Evolutionary conservation across 352 stramenopile genomes (phyloP), one percentile per base, ranked within the genome.

Genomic region (Chrysophaeum taylorii): DNA sequence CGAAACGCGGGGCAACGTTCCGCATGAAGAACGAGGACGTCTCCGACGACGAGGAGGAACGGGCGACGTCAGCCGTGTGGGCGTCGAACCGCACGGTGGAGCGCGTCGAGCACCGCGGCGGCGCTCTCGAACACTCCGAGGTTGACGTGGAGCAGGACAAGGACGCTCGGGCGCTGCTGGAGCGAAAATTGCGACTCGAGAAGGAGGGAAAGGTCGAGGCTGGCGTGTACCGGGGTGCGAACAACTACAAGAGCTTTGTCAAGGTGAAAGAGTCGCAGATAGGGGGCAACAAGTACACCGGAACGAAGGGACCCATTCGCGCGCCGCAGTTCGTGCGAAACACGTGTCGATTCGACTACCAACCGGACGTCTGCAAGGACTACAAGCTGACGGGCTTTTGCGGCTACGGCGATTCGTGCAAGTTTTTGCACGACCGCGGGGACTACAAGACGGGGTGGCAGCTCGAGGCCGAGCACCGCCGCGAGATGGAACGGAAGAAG

Each of bases 371-470:
- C 64, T 99, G 95, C 81, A 99, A 98, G 76, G 95, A 99, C 79
- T 99, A 98, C 84, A 98, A 98, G 72, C 93, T 98, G 63, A 99
- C 95, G 7, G 95, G 95, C 33, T 99, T 98, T 78, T 99, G 94
- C 73, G 93, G 94, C 45, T 98, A 96, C 77, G 95, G 95, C 0
- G 88, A 94, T 73, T 91, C 78, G 2, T 98, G 94, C 75, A 98
- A 97, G 74, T 99, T 98, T 80, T 81, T 99, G 31, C 95, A 99
- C 79, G 94, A 98, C 75, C 86, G 95, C n/a, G 89, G 92, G 0
- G 91, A 98, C 75, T 98, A 96, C 73, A 95, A 98, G 79, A 91
- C 78, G 48, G 94, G 94, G n/a, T 98, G 92, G 93, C 88, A 98
- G 78, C 90, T 98, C 68, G 93, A 98, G 71, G 89, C 96, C 27